Conservation (phyloP, 192 early-diverging fungal species). For the Backusella macrospora region DNA sequence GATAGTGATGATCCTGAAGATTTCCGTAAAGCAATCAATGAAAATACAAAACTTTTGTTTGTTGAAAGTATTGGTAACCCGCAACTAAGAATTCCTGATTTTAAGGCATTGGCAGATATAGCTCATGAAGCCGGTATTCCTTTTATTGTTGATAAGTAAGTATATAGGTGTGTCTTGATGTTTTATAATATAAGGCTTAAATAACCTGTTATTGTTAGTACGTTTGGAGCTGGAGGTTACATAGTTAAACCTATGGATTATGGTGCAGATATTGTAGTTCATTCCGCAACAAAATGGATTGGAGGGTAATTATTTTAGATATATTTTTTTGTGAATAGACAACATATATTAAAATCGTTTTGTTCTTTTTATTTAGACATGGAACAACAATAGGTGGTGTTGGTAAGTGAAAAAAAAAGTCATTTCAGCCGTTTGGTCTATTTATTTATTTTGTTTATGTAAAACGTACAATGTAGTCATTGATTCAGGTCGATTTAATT, state of each 20-base stretch:
- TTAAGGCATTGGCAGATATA: slow-evolving; percentile 77
- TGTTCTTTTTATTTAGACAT: slow-evolving; percentile 63
- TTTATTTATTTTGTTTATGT: not conserved
- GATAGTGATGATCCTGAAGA: slow-evolving; percentile 75
- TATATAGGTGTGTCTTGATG: no score
- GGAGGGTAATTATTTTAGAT: slow-evolving; percentile 39
- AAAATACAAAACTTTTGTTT: slow-evolving; percentile 87
- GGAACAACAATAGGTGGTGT: slow-evolving; percentile 94
- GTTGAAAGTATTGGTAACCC: slow-evolving; percentile 94
- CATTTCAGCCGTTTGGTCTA: not conserved
- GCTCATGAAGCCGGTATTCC: slow-evolving; percentile 87
- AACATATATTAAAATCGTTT: slow-evolving; percentile 38
- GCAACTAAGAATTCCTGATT: slow-evolving; percentile 86
- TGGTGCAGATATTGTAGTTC: slow-evolving; percentile 95
- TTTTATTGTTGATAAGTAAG: slow-evolving; percentile 87
- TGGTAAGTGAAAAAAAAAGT: slow-evolving; percentile 24
- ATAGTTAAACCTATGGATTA: slow-evolving; percentile 82
- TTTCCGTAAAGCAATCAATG: slow-evolving; percentile 80
- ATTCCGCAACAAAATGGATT: slow-evolving; percentile 95
- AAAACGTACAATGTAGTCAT: slow-evolving; percentile 48
- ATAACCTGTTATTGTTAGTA: slow-evolving; percentile 41
- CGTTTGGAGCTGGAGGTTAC: slow-evolving; percentile 92
- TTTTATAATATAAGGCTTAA: not conserved
- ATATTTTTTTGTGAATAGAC: not conserved
- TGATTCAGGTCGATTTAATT: slow-evolving; percentile 85